Base-by-base conservation (phyloP, 2,329 filamentous ascomycete species). In the Fusarium compactum region DNA sequence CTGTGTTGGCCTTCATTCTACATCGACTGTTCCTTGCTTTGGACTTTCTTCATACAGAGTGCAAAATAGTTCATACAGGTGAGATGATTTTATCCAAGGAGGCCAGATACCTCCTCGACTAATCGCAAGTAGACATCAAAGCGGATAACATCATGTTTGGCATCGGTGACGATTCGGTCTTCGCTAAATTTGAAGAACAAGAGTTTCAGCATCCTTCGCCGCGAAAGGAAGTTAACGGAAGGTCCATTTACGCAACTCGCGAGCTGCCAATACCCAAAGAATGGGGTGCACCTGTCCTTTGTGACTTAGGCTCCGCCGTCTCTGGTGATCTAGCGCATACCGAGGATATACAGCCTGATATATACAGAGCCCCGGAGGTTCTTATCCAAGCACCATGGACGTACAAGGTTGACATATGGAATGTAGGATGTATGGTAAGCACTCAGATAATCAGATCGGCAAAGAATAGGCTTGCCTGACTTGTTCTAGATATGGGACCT, bases 371-470 rank as follows among this genome's bases (percentile, higher is more conserved):
- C 3, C 81, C 81, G 0, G 82, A 88, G 63, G 83, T 87, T 11
- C 85, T 87, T 8, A 60, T 87, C 1, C 70, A 79, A 70, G 76
- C 70, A 5, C 79, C 80, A 3, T 87, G 85, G 85, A 76, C 77
- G 0, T 84, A 82, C 54, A 76, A 79, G 20, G 77, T 85, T 16
- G 85, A 88, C 74, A 83, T 88, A 55, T 88, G 85, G 85, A 86
- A 84, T 59, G 78, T 80, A 6, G 85, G 84, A 11, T 83, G 81
- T 58, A 81, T 87, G 85, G 84, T 85, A 77, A 77, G 80, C 43
- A 48, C 27, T n/a, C 20, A 16, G 14, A 24, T 16, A 24, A 24
- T 8, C 5, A 15, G 14, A 44, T 16, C 34, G 5, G 4, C 12
- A 46, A 27, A n/a, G 2, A 3, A n/a, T 8, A 6, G 2, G 4